Conservation (phyloP, 768 basidiomycete species). For the Pulveroboletus sp. region DNA sequence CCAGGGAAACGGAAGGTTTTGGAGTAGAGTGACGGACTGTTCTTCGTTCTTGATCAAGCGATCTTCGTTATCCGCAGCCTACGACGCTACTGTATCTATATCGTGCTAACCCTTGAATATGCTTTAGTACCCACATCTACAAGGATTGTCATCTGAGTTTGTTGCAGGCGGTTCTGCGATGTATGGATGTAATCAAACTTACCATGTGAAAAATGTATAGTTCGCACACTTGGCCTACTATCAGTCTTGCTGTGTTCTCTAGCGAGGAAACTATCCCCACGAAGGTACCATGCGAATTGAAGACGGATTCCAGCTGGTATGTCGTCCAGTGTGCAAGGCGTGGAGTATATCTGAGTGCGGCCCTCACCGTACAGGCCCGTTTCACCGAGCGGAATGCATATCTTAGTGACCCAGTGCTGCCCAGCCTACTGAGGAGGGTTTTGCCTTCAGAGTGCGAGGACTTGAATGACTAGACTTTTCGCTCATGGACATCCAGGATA, state of each 20-base stretch:
- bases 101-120: conserved; percentile 2
- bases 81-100: conserved; percentile 13
- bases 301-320: conserved; percentile 61
- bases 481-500: conserved; percentile 30
- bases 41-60: conserved; percentile 4
- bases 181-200: conserved; percentile 3
- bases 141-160: conserved; percentile 1
- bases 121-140: background rate
- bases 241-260: background rate
- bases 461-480: background rate
- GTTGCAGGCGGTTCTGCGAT: background rate
- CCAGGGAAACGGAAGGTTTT: conserved; percentile 75
- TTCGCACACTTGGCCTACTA: background rate
- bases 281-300: conserved; percentile 51
- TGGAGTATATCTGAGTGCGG: background rate
- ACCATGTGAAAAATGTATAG: conserved; percentile 1
- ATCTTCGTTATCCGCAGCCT: conserved; percentile 1
- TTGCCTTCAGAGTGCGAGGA: conserved; percentile 43
- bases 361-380: conserved; percentile 35
- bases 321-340: conserved; percentile 5
- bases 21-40: conserved; percentile 46
- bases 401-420: conserved; percentile 56
- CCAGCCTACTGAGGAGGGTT: conserved; percentile 52
- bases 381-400: conserved; percentile 59
- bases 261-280: background rate